Base-by-base conservation (phyloP, 345 rosid species). In the Eucalyptus virginea region DNA sequence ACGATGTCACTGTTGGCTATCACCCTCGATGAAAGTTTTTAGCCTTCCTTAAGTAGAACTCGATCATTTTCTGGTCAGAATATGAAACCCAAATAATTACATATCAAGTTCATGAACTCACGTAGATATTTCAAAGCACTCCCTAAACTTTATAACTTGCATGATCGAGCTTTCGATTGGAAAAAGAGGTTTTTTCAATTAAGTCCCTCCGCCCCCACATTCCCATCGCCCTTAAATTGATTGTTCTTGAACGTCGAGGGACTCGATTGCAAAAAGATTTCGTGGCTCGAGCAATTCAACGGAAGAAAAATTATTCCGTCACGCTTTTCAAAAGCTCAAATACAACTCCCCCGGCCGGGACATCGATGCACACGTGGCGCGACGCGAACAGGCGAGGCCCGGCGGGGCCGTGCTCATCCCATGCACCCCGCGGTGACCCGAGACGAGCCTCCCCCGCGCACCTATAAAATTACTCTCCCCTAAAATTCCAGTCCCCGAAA, bases 31-130 rank as follows among this genome's bases (percentile, higher is more conserved):
- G 30, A 56, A 56, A 23, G 62, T 0, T 56, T 56, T 56, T 56
- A 56, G 62, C 13, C 30, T 9, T 24, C 12, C 30, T 24, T 10
- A 24, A 28, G 30, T 56, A 24, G 30, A 56, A 56, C 30, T 56
- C 13, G 0, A 56, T 56, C 13, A 2, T 23, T 21, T 54, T 54
- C 3, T 1, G 4, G 0, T 24, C 1, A 9, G 3, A 9, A 9
- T 23, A 24, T 1, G 13, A 56, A 56, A 56, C 9, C 3, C 12
- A 9, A 56, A 23, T 56, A 28, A 60, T 28, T 60, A 13, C 8
- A 3, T 30, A 28, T 60, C 7, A 28, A 60, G n/a, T 60, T 60
- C 69, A 28, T 2, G 9, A 28, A 28, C 3, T 26, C 7, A 14
- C 0, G 4, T 60, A 6, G 2, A 60, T 12, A 30, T 60, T 60